Percentiles rank a stretch among this genome's conserved stretches.
These are phyloP conservation scores for Rhynchosporium graminicola DNA, from an alignment of 2,329 filamentous ascomycete genomes.

Conservation along the genomic window DNA sequence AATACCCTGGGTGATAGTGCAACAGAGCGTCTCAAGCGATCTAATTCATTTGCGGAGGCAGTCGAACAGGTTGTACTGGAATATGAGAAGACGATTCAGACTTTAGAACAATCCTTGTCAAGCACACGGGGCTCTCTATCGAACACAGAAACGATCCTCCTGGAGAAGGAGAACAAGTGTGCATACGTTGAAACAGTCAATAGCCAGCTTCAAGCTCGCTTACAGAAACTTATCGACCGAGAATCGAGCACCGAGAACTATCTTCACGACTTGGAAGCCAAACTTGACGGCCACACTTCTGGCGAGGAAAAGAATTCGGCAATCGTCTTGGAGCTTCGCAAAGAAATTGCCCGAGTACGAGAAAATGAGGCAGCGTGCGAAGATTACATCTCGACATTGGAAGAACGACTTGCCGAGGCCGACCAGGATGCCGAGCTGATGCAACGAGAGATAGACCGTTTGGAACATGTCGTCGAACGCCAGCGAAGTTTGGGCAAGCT, in stretches of 20 bases:
- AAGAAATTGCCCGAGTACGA: constrained; percentile 82
- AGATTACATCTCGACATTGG: constrained; percentile 95
- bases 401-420: constrained; percentile 91
- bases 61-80: constrained; percentile 96
- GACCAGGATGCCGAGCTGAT: constrained; percentile 96
- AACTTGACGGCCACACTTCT: constrained; percentile 84
- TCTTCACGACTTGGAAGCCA: constrained; percentile 85
- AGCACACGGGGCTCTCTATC: constrained; percentile 83
- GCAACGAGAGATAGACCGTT: constrained; percentile 91
- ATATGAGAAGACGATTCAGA: constrained; percentile 98
- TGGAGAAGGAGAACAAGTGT: constrained; percentile 93
- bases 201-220: constrained; percentile 79
- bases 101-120: constrained; percentile 85
- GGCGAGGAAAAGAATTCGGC: constrained; percentile 91
- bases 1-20: constrained; percentile 73
- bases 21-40: constrained; percentile 86
- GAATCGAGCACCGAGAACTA: constrained; percentile 92
- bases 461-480: constrained; percentile 93
- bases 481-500: constrained; percentile 94
- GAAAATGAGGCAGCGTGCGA: constrained; percentile 90
- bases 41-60: constrained; percentile 92
- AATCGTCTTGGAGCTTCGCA: constrained; percentile 83
- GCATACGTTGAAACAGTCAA: constrained; percentile 93
- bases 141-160: constrained; percentile 77
- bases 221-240: constrained; percentile 92